These are phyloP conservation scores for Neodidymelliopsis sp. DNA, from an alignment of 2,329 filamentous ascomycete species.

Conservation along the genomic window DNA sequence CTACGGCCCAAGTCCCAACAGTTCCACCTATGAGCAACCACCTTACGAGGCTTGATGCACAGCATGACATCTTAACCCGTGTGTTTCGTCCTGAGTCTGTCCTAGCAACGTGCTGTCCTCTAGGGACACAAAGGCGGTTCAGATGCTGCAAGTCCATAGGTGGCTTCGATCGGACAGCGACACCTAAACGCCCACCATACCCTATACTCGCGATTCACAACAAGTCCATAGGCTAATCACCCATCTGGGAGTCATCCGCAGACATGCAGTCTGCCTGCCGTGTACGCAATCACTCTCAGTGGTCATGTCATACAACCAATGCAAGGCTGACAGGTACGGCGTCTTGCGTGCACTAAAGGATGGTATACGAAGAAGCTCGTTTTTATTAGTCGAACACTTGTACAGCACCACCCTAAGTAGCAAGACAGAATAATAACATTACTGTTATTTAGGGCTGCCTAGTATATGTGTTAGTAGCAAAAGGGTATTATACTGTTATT, in stretches of 20 bases:
- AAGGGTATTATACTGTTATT: no score
- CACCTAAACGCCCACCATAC: not conserved
- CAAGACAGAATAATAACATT: conserved; percentile 22
- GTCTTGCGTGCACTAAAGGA: conserved; percentile 20
- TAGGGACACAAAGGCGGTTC: conserved; percentile 20
- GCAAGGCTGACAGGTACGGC: conserved; percentile 27
- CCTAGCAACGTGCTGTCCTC: conserved; percentile 34
- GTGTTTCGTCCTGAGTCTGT: conserved; percentile 21
- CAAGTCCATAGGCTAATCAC: not conserved
- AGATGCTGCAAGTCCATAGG: conserved; percentile 35
- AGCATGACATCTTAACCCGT: conserved; percentile 26
- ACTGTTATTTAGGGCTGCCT: conserved; percentile 22
- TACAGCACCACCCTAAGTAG: no score
- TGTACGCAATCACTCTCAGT: conserved; percentile 10
- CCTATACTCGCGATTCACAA: conserved; percentile 3
- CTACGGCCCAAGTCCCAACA: conserved; percentile 39
- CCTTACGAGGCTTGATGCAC: conserved; percentile 29
- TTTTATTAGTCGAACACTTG: no score
- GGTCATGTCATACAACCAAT: conserved; percentile 17
- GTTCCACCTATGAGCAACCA: conserved; percentile 35
- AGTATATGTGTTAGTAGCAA: no score
- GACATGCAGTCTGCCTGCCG: conserved; percentile 10
- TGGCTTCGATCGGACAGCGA: conserved; percentile 35
- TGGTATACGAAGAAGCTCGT: no score
- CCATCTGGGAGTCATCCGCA: conserved; percentile 6